phyloP scores from a whole-genome alignment of 2,329 filamentous ascomycete species.

The Penicillium sp. region DNA sequence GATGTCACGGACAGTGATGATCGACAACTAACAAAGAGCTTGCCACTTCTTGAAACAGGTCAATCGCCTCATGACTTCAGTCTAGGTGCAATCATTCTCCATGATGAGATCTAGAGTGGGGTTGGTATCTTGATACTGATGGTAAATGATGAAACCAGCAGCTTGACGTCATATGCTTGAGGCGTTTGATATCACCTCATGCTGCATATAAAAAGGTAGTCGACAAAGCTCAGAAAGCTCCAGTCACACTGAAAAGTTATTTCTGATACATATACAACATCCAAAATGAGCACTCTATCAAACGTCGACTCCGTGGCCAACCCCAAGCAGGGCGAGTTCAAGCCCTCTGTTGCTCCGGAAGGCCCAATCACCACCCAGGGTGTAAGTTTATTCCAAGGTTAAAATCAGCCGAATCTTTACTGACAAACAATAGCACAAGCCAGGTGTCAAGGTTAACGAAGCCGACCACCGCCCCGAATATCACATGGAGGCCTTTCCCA shows the following conservation, averaged over 20 bases:
- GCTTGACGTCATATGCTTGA: not conserved
- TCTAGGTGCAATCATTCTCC: not conserved
- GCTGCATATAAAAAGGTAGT: not conserved
- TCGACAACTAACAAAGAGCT: not conserved
- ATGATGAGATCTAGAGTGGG: not conserved
- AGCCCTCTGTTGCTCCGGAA: conserved; percentile 51
- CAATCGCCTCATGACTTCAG: not conserved
- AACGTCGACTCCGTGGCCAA: conserved; percentile 56
- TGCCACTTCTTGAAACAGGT: not conserved
- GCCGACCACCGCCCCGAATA: conserved; percentile 63
- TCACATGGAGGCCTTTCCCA: conserved; percentile 59
- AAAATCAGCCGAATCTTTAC: conserved; percentile 4
- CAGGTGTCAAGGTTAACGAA: conserved; percentile 60
- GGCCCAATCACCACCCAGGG: conserved; percentile 58
- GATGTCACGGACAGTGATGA: not conserved
- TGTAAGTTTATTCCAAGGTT: conserved; percentile 44
- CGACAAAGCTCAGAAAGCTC: not conserved
- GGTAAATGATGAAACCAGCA: not conserved
- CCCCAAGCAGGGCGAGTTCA: conserved; percentile 58
- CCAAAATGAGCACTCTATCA: conserved; percentile 25
- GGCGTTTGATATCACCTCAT: not conserved
- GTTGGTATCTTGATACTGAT: not conserved
- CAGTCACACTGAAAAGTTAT: not conserved
- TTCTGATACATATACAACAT: not conserved
- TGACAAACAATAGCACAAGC: conserved; percentile 56